Base-by-base conservation (phyloP, 148 eudicot species). In the Polygonum maritimum region DNA sequence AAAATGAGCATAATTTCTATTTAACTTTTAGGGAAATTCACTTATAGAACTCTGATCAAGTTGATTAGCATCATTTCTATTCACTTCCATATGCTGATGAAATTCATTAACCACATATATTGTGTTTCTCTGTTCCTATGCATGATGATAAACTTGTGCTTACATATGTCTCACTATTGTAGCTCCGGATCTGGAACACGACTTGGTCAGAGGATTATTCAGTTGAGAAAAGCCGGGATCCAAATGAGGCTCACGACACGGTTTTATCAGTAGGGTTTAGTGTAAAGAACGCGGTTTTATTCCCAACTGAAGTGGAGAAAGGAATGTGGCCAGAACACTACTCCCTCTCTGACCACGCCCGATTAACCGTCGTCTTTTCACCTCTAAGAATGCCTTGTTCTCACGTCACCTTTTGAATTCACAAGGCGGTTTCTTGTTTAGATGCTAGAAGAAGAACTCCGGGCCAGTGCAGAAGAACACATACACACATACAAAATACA, bases 241-340 rank as follows among this genome's bases (percentile, higher is more conserved):
- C 77, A 69, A 51, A 75, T 22, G 95, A 87, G n/a, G 75, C 48
- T 13, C 38, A 75, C 62, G 89, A 87, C 48, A 80, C 80, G n/a
- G 83, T 88, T 21, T 84, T 89, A 75, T 81, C 95, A 14, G 85
- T 92, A 21, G 99, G 99, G 51, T 96, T 92, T 78, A 89, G 91
- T 71, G 99, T 96, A 36, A 91, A 89, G 80, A 89, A 92, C 70
- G 99, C 98, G 41, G 98, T 91, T 69, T 91, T 96, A 33, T 96
- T 87, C 82, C 99, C 99, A 14, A 88, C 94, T 2, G 97, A 96
- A 87, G 98, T 90, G 19, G 99, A 92, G 86, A 96, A 88, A 82
- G 99, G 99, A 74, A 82, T 81, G 87, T 96, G 99, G 98, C 99
- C 99, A 1, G 95, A 96, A 80, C 92, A 96, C 74, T 96, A 92